Conservation (phyloP, 257 asterid species). For the Solanum rostratum region DNA sequence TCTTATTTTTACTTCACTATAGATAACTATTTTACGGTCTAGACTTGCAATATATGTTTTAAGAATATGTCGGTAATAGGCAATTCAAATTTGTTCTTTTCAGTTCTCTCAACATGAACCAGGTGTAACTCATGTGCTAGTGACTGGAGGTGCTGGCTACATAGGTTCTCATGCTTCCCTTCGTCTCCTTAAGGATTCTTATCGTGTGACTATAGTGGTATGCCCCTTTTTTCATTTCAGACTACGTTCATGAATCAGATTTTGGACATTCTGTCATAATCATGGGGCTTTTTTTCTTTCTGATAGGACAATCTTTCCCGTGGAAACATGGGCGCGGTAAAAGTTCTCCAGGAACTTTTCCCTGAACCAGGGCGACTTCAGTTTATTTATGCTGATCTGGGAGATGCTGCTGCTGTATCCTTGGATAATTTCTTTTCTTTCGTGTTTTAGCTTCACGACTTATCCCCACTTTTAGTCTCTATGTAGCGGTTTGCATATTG, state of each 20-base stretch:
- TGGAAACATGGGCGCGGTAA: conserved; percentile 76
- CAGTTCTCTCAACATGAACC: conserved; percentile 70
- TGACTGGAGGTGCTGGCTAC: conserved; percentile 91
- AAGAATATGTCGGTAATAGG: not conserved
- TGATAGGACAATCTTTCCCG: conserved; percentile 74
- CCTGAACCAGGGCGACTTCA: conserved; percentile 83
- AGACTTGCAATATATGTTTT: not conserved
- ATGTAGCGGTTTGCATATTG: not conserved
- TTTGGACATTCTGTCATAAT: not conserved
- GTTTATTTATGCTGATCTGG: conserved; percentile 67
- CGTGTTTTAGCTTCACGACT: not conserved
- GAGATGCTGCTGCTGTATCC: conserved; percentile 59
- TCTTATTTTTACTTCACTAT: not conserved
- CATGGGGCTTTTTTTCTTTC: not conserved
- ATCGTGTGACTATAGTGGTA: conserved; percentile 85
- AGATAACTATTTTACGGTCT: not conserved
- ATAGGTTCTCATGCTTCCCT: conserved; percentile 89
- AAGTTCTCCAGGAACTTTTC: conserved; percentile 50
- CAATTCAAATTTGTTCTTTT: not conserved
- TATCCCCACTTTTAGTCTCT: not conserved
- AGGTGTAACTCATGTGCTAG: conserved; percentile 77
- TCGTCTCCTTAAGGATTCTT: conserved; percentile 61
- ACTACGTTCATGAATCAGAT: not conserved
- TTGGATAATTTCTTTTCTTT: not conserved
- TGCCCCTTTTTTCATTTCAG: not conserved